A percentile compares a stretch with the other conserved stretches of the same genome.
Conservation (phyloP, 2,329 filamentous ascomycete genomes). For the Colletotrichum camelliae region DNA sequence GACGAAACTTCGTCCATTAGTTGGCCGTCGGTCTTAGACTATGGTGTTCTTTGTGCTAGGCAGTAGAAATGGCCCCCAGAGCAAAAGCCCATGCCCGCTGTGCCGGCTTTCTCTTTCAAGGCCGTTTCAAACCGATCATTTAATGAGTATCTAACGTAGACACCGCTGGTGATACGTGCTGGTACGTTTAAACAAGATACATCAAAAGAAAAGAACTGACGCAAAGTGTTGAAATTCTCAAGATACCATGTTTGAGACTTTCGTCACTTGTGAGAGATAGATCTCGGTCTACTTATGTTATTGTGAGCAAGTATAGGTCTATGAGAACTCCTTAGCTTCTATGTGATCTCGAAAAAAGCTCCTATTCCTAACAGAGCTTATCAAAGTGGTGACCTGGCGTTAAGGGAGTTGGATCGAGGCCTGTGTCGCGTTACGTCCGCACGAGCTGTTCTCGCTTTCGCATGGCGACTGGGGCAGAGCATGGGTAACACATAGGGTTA, state of each 20-base stretch:
- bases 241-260: not conserved
- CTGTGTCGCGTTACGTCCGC: not conserved
- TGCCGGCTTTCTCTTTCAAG: not conserved
- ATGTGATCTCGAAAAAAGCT: not conserved
- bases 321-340: not conserved
- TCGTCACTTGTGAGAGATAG: not conserved
- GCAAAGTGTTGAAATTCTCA: not conserved
- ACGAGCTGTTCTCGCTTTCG: not conserved
- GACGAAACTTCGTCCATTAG: not conserved
- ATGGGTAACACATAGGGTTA: not conserved
- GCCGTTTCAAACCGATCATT: not conserved
- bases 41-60: not conserved
- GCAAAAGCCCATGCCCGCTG: too few relatives aligned
- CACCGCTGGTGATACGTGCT: rapidly evolving
- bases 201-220: not conserved
- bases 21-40: not conserved
- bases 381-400: not conserved
- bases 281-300: not conserved
- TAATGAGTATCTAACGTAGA: not conserved
- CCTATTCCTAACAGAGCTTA: not conserved
- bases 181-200: not conserved
- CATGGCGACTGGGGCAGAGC: not conserved
- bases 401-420: not conserved
- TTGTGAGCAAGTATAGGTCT: not conserved
- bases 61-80: not conserved